Evolutionary conservation across 1,284 basidiomycete genomes (phyloP).

Genomic region (Ceratobasidium papillatum): DNA sequence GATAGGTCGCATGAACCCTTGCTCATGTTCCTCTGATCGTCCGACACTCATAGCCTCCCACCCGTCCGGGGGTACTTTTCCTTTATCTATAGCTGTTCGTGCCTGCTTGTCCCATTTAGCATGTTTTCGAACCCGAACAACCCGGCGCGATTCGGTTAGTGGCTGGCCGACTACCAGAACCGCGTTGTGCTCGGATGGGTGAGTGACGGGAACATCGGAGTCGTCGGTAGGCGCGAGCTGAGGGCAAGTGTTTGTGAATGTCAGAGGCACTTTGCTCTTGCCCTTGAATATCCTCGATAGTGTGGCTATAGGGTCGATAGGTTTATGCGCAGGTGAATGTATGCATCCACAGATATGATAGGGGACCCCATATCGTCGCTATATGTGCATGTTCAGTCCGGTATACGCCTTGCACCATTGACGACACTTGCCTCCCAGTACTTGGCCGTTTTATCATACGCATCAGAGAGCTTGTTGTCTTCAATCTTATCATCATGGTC

Average conservation of each 20-base stretch:
- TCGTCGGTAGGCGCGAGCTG: conserved; percentile 42
- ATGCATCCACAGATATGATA: conserved; percentile 43
- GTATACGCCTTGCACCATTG: neutral
- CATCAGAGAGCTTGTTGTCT: conserved; percentile 46
- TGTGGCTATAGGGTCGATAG: conserved; percentile 20
- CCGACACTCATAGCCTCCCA: conserved; percentile 14
- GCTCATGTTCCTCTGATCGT: neutral
- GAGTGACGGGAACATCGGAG: conserved; percentile 45
- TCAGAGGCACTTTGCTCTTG: conserved; percentile 20
- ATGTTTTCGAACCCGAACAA: neutral
- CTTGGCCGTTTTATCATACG: conserved; percentile 48
- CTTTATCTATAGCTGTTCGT: neutral
- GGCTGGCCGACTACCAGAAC: conserved; percentile 42
- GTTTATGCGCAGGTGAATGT: conserved; percentile 12
- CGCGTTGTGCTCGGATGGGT: conserved; percentile 48
- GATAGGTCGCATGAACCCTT: conserved; percentile 5
- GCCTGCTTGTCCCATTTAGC: conserved; percentile 22
- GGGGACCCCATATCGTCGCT: conserved; percentile 38
- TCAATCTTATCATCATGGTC: conserved; percentile 51
- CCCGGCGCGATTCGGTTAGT: neutral
- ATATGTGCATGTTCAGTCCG: neutral
- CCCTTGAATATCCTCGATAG: conserved; percentile 10
- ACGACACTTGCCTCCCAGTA: conserved; percentile 46
- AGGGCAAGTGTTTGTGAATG: conserved; percentile 41
- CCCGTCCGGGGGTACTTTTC: conserved; percentile 12